These are phyloP conservation scores for Phytophthora citrophthora DNA, from an alignment of 352 stramenopile species.

Conservation along the genomic window DNA sequence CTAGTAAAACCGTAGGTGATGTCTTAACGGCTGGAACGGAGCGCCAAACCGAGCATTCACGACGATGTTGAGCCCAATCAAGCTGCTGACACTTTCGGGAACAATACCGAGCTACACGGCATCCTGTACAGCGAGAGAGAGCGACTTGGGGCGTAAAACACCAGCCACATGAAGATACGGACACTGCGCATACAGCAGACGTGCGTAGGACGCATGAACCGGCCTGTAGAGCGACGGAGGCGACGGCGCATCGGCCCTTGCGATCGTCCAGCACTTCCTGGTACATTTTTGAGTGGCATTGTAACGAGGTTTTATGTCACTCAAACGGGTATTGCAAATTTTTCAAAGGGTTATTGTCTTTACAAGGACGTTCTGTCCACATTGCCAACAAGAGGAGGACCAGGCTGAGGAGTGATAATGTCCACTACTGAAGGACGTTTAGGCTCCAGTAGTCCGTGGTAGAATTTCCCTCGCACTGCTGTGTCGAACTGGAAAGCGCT, in stretches of 20 bases:
- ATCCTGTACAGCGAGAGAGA: conserved; percentile 61
- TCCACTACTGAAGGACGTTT: conserved; percentile 44
- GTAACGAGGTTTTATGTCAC: background rate
- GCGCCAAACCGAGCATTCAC: conserved; percentile 60
- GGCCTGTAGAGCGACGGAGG: conserved; percentile 30
- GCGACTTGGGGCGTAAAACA: conserved; percentile 42
- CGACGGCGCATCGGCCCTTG: conserved; percentile 60
- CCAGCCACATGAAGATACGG: conserved; percentile 53
- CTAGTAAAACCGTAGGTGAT: conserved; percentile 67
- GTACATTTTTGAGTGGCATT: conserved; percentile 6
- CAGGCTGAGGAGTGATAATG: conserved; percentile 49
- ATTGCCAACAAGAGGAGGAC: conserved; percentile 47
- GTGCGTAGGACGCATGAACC: conserved; percentile 47
- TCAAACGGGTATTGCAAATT: conserved; percentile 3
- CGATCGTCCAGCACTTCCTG: conserved; percentile 27
- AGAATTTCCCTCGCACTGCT: conserved; percentile 60
- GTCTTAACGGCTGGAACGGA: conserved; percentile 26
- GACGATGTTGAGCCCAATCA: conserved; percentile 61
- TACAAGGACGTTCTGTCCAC: conserved; percentile 50
- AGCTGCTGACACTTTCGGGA: conserved; percentile 65
- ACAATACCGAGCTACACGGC: conserved; percentile 68
- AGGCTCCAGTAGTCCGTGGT: conserved; percentile 64
- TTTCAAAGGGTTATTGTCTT: background rate
- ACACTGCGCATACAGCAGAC: conserved; percentile 33
- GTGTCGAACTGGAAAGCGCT: conserved; percentile 73